Evolutionary conservation across 331 rosid genomes (phyloP), one percentile per base, ranked within the genome.

Genomic region (Stylosanthes scabra): DNA sequence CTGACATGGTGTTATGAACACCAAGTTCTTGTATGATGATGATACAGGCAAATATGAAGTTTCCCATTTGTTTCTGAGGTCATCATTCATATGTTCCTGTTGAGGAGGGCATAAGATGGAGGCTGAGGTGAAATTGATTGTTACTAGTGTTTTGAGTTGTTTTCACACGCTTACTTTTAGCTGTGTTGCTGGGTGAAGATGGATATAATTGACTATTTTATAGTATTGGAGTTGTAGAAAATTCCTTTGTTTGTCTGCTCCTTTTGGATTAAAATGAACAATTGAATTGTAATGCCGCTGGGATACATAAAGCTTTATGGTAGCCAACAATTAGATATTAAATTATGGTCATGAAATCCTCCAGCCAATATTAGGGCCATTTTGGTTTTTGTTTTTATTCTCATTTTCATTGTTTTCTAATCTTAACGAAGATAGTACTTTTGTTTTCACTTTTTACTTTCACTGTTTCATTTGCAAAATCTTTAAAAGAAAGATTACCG

Each of bases 21-120:
- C 77, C 74, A 66, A 78, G 78, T 78, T 81, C 79, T 81, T 78
- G 77, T 77, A 80, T 74, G 78, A 50, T 31, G 37, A 31, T 74
- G 83, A 62, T 72, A 75, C 86, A 81, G 86, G 88, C 73, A 44
- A 59, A n/a, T 74, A 66, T 66, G 77, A 84, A 78, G 85, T 84
- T 70, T 59, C 74, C 20, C 70, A 47, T 61, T 70, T 78, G 71
- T 84, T 80, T 80, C 84, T 72, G 87, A 72, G 67, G 84, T 72
- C 77, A 67, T 71, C 86, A 31, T 31, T 31, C 37, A 54, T 76
- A 74, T 66, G 82, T 59, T 68, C 73, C 59, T 20, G 40, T 65
- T 77, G 85, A 72, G 79, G 72, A 39, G 37, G 58, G 80, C 83
- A 63, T 84, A 52, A 37, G 75, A 57, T 73, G 83, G 63, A 74